Conservation (phyloP, 805 yeast genomes). For the Starmerella cellae region DNA sequence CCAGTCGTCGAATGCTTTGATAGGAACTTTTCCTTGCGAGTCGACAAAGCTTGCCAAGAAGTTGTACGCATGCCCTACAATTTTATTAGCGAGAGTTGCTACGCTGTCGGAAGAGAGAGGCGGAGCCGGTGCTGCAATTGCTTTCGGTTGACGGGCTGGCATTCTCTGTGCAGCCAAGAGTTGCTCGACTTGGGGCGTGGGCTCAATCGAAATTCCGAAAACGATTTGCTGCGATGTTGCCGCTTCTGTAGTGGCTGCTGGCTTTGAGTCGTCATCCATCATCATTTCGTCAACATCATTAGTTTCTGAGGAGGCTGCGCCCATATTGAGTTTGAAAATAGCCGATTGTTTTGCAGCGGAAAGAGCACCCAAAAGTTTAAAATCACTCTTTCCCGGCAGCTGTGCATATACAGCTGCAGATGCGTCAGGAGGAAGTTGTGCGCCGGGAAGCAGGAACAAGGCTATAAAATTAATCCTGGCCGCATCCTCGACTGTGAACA, state of each 20-base stretch:
- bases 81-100: slow-evolving; percentile 65
- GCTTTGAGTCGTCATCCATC: slow-evolving; percentile 41
- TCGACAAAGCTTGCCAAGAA: slow-evolving; percentile 81
- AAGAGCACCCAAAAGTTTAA: slow-evolving; percentile 28
- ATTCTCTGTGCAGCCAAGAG: slow-evolving; percentile 30
- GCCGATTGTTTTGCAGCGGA: slow-evolving; percentile 66
- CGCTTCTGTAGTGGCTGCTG: slow-evolving; percentile 30
- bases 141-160: slow-evolving; percentile 8
- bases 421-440: slow-evolving; percentile 49
- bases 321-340: slow-evolving; percentile 62
- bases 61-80: slow-evolving; percentile 85
- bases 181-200: slow-evolving; percentile 49
- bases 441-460: slow-evolving; percentile 72
- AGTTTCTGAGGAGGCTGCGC: slow-evolving; percentile 17
- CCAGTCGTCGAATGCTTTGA: slow-evolving; percentile 84
- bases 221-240: slow-evolving; percentile 24
- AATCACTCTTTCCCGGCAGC: slow-evolving; percentile 42
- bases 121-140: slow-evolving; percentile 20
- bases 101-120: slow-evolving; percentile 33
- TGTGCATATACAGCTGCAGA: slow-evolving; percentile 86
- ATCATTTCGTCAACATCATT: slow-evolving; percentile 44
- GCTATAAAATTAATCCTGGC: slow-evolving; percentile 64
- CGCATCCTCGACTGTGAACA: slow-evolving; percentile 49
- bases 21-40: slow-evolving; percentile 64
- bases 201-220: slow-evolving; percentile 87